Evolutionary conservation across 2,329 filamentous ascomycete species (phyloP).

Genomic region (Cordyceps militaris): DNA sequence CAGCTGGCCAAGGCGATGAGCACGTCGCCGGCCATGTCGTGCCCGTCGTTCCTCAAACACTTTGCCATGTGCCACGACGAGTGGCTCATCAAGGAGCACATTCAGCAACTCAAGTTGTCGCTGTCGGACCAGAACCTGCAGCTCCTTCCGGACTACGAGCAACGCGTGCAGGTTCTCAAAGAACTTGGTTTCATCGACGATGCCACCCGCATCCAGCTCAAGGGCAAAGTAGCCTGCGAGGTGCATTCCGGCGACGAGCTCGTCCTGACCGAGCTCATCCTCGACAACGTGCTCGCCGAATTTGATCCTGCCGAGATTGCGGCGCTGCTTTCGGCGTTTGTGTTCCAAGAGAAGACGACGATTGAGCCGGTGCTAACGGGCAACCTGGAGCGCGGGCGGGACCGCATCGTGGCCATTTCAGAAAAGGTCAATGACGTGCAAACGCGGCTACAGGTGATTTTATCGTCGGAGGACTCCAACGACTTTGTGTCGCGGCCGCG

Average conservation of each 20-base stretch:
- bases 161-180: slow-evolving; percentile 84
- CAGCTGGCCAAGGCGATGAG: slow-evolving; percentile 58
- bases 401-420: slow-evolving; percentile 80
- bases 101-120: slow-evolving; percentile 74
- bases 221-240: slow-evolving; percentile 97
- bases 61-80: slow-evolving; percentile 95
- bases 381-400: slow-evolving; percentile 72
- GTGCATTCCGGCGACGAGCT: slow-evolving; percentile 96
- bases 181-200: slow-evolving; percentile 90
- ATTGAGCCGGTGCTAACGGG: slow-evolving; percentile 72
- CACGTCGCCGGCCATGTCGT: slow-evolving; percentile 58
- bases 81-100: slow-evolving; percentile 93
- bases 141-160: slow-evolving; percentile 91
- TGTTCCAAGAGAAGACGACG: slow-evolving; percentile 96
- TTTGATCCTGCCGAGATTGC: slow-evolving; percentile 97
- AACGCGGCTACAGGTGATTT: slow-evolving; percentile 83
- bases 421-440: slow-evolving; percentile 91
- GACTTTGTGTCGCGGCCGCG: slow-evolving; percentile 82
- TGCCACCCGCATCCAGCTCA: slow-evolving; percentile 80
- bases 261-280: slow-evolving; percentile 88
- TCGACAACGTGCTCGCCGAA: slow-evolving; percentile 92
- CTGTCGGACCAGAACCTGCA: slow-evolving; percentile 97
- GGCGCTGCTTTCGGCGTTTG: slow-evolving; percentile 84
- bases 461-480: slow-evolving; percentile 82
- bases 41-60: slow-evolving; percentile 78